Base-by-base conservation (phyloP, 345 rosid species). In the Cardamine resedifolia region DNA sequence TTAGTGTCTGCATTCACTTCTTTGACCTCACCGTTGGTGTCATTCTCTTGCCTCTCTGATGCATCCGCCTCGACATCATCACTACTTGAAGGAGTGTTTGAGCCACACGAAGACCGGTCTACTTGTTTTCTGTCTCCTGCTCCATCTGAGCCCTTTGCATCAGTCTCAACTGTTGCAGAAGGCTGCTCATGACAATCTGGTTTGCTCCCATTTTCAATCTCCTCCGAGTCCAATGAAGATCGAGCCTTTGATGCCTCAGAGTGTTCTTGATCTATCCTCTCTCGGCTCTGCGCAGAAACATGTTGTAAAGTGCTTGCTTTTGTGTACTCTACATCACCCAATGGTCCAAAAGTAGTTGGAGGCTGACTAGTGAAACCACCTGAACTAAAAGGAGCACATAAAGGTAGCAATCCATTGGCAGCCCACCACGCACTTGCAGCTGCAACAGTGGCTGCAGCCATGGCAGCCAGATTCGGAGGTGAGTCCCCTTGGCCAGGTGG, bases 361-460 rank as follows among this genome's bases (percentile, higher is more conserved):
- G 87, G 84, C 61, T 83, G 76, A 71, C 84, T 83, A 47, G 82
- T 63, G 66, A 85, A 86, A 70, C 83, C 85, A 70, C 83, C 82
- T 48, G 88, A 56, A 51, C 80, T 86, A 66, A 79, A 78, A 78
- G 96, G 87, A 73, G 96, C 76, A 79, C 96, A 90, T 23, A 87
- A 31, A 50, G 96, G 96, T 75, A 90, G 84, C 71, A 93, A 61
- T 31, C 97, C 98, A 62, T 93, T 91, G 58, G 98, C 92, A 23
- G 94, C 90, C 98, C 98, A 93, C 98, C 98, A 93, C 31, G 98
- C 96, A 75, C 89, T 84, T 70, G 98, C 98, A 76, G 98, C 98
- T 49, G 96, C 92, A 53, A 93, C 94, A 45, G 94, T 93, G 58
- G 98, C 90, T 73, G 89, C 94, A 52, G 88, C 96, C 76, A 93